Evolutionary conservation across 176 grass and related monocot genomes (phyloP).

Genomic region (Echinochloa phyllopogon): DNA sequence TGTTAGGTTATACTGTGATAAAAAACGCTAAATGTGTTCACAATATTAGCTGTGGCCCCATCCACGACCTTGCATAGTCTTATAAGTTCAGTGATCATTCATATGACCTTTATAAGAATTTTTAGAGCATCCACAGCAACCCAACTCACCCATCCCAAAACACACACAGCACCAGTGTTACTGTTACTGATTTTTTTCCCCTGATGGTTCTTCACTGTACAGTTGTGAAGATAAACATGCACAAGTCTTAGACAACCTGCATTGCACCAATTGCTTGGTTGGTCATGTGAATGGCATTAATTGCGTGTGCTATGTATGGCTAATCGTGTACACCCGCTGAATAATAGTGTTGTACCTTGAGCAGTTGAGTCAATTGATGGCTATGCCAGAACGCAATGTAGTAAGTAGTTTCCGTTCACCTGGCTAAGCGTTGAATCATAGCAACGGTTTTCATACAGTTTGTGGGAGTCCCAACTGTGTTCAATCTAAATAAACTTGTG

Average conservation of each 20-base stretch:
- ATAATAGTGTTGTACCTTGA: neutral
- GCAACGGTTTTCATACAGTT: neutral
- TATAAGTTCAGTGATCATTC: neutral
- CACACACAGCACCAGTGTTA: too few species aligned
- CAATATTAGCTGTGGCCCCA: neutral
- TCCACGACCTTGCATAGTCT: neutral
- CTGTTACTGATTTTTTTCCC: too few species aligned
- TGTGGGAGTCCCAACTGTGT: neutral
- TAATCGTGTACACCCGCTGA: neutral
- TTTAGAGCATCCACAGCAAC: too few species aligned
- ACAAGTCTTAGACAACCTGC: neutral
- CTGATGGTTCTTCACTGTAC: constrained; percentile 1
- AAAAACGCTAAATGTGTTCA: neutral
- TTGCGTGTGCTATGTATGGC: neutral
- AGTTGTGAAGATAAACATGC: neutral
- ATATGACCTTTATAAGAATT: neutral
- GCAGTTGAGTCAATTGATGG: neutral
- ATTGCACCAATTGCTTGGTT: neutral
- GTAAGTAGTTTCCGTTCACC: neutral
- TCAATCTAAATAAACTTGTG: constrained; percentile 7
- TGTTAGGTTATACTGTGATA: neutral
- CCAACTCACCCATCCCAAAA: too few species aligned
- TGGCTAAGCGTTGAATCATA: neutral
- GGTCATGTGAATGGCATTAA: neutral
- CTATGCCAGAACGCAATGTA: neutral